phyloP scores from a whole-genome alignment of 257 asterid genomes.

The Nyctanthes arbortristis region DNA sequence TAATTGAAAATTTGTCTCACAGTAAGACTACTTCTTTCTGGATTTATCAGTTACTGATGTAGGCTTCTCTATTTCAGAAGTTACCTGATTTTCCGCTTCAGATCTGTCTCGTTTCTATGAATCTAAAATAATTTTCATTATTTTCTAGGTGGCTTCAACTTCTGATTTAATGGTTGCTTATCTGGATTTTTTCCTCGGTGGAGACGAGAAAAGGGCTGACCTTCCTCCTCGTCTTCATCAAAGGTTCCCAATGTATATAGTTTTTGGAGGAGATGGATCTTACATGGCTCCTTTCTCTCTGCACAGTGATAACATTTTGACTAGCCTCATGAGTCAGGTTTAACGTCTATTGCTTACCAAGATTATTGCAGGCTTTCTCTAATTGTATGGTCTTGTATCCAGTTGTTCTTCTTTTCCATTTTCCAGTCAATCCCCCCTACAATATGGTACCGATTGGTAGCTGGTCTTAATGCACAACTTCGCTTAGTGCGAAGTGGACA shows the following conservation, averaged over 20 bases:
- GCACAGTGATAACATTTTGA: constrained; percentile 72
- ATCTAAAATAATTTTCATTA: constrained; percentile 16
- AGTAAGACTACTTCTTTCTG: neutral
- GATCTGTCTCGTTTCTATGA: constrained; percentile 17
- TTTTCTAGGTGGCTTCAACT: constrained; percentile 75
- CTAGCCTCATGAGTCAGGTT: constrained; percentile 88
- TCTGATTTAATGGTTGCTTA: constrained; percentile 85
- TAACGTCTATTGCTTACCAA: constrained; percentile 14
- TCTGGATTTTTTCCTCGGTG: constrained; percentile 94
- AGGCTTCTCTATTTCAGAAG: neutral
- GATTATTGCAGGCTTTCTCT: constrained; percentile 13
- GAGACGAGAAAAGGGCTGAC: constrained; percentile 84
- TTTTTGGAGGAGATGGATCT: constrained; percentile 92
- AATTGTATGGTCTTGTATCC: constrained; percentile 13
- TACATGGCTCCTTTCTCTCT: constrained; percentile 89
- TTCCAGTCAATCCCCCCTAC: constrained; percentile 89
- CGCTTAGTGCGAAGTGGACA: constrained; percentile 81
- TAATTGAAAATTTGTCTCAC: constrained; percentile 3
- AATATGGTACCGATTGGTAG: constrained; percentile 79
- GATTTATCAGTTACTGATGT: constrained; percentile 7
- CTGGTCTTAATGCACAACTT: constrained; percentile 91
- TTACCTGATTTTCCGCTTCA: neutral
- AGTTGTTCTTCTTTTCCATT: constrained; percentile 21
- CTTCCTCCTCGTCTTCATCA: constrained; percentile 87
- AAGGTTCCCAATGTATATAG: constrained; percentile 74